These are phyloP conservation scores for Mycena leptocephala DNA, from an alignment of 768 basidiomycete species.

Conservation along the genomic window DNA sequence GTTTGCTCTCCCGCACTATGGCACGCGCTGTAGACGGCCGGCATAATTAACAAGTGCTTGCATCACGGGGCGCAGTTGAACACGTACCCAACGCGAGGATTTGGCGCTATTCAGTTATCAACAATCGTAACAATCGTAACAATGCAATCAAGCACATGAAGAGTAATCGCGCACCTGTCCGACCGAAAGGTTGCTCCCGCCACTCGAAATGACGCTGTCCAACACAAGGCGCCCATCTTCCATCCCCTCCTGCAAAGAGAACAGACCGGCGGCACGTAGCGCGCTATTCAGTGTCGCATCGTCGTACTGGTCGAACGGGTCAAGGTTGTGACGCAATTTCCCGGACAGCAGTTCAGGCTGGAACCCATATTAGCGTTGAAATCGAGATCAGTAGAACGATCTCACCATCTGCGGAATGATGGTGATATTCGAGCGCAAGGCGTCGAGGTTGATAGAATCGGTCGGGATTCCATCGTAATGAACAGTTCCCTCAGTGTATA, in stretches of 20 bases:
- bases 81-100: slow-evolving; percentile 66
- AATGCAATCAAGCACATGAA: too few relatives aligned
- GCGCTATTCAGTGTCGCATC: slow-evolving; percentile 69
- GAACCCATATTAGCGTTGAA: not conserved
- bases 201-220: slow-evolving; percentile 71
- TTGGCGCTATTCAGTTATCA: too few relatives aligned
- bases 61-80: not conserved
- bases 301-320: slow-evolving; percentile 60
- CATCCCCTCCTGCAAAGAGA: slow-evolving; percentile 50
- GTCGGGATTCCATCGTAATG: slow-evolving; percentile 68
- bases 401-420: slow-evolving; percentile 67
- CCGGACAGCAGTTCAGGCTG: slow-evolving; percentile 53
- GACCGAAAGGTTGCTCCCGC: slow-evolving; percentile 71
- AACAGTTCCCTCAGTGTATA: slow-evolving; percentile 68
- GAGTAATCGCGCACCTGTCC: too few relatives aligned
- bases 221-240: slow-evolving; percentile 48
- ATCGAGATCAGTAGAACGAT: not conserved
- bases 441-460: slow-evolving; percentile 66
- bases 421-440: slow-evolving; percentile 69
- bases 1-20: slow-evolving; percentile 64
- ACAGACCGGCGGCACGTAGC: slow-evolving; percentile 56
- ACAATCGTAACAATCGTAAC: too few relatives aligned
- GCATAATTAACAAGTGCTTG: not conserved
- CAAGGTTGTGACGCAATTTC: slow-evolving; percentile 32
- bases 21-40: slow-evolving; percentile 70